Base-by-base conservation (phyloP, 257 asterid genomes). In the Avicennia marina region DNA sequence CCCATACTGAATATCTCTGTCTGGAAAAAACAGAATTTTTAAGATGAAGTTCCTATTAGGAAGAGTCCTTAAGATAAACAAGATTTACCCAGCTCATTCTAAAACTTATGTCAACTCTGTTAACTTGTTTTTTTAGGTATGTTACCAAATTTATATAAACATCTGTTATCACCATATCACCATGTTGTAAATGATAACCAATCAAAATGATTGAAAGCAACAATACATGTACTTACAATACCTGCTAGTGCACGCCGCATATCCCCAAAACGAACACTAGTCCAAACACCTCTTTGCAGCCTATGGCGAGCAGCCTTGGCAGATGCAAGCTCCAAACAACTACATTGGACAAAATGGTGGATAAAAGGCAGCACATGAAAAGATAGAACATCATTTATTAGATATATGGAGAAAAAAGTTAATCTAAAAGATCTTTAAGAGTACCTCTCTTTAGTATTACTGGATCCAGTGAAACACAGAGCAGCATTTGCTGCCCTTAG, bases 271-370 rank as follows among this genome's bases (percentile, higher is more conserved):
- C 60, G 81, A 46, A 80, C 94, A 68, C 80, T 87, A 52, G 95
- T 87, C 95, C 95, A 87, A 70, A 87, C 91, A 70, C 95, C 95
- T 52, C 95, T 79, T 65, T 82, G 83, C 68, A 87, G 71, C 74
- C 95, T 78, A 68, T 84, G 94, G 70, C 75, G 81, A 56, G 94
- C 86, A 65, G 95, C 94, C 81, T 87, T 87, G 62, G 89, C 90
- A 69, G 95, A 81, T 58, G 95, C 95, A 70, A 75, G 75, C 60
- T 74, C 84, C 53, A 75, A 61, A 15, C 78, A 86, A 74, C 94
- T 87, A 76, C 65, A 78, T 36, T 60, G 53, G 26, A 42, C 38
- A 58, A 56, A 32, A 21, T 54, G 53, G 39, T 33, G 39, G 43
- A n/a, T 26, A 19, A 40, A 63, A 54, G 43, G 39, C 17, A 25